Base-by-base conservation (phyloP, 345 rosid genomes). In the Eucalyptus marginata region DNA sequence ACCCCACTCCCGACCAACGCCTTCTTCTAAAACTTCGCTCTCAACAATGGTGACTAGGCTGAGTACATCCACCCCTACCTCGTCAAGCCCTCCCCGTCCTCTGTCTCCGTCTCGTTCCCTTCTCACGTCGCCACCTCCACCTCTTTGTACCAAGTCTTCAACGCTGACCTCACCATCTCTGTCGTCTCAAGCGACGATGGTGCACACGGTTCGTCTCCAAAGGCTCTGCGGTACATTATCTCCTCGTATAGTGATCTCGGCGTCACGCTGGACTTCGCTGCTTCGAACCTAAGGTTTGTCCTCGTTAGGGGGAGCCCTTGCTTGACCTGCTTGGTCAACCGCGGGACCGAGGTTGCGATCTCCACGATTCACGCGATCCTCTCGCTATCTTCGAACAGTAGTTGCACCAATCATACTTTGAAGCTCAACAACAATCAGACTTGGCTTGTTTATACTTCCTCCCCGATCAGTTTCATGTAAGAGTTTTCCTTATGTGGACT, bases 61-160 rank as follows among this genome's bases (percentile, higher is more conserved):
- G 99, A 98, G 87, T 97, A 97, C 91, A 94, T 97, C 89, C 99
- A 97, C 47, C 99, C 99, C 4, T 97, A 97, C 92, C 95, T 96
- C 85, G 54, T 97, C 88, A 96, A 97, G 92, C 93, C 97, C 4
- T 93, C 95, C 1, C 49, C 20, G 13, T 93, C 95, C 16, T 95
- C 98, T 58, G 90, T 97, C 91, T 94, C 98, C 5, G 79, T 97
- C 91, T 95, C 92, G 50, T 96, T 93, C 93, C 98, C 99, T 54
- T 84, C 98, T 87, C 95, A 79, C 7, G 93, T 93, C 89, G 94
- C 91, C 94, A 91, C 86, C 93, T 88, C 97, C 54, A 88, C 94
- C 87, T 94, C 95, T 95, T 49, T 92, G 44, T 96, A 92, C 94
- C 97, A 96, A 87, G 88, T 92, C 64, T 96, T 95, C 88, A 80